A percentile compares a stretch with the other conserved stretches of the same genome.
These are phyloP conservation scores for Orychophragmus violaceus DNA, from an alignment of 345 rosid species.

Conservation along the genomic window DNA sequence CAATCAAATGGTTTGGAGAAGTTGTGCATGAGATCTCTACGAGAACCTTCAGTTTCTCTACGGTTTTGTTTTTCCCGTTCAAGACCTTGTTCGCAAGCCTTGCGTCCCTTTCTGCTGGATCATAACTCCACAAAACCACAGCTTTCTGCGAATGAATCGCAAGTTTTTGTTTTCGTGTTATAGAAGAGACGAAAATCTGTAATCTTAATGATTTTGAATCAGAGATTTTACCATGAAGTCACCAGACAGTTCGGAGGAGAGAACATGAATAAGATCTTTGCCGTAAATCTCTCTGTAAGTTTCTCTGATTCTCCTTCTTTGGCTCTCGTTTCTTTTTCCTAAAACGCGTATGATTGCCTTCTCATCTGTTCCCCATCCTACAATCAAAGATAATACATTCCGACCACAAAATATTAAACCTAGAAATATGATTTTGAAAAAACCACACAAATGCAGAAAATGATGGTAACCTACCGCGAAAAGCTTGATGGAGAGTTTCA, in stretches of 20 bases:
- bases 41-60: constrained; percentile 46
- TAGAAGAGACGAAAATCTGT: background rate
- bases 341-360: constrained; percentile 48
- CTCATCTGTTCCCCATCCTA: constrained; percentile 83
- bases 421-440: background rate
- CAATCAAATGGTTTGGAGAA: constrained; percentile 63
- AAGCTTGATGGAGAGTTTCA: constrained; percentile 51
- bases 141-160: constrained; percentile 47
- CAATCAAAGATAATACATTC: background rate
- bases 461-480: constrained; percentile 43
- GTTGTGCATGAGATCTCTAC: constrained; percentile 76
- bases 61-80: constrained; percentile 33
- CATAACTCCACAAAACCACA: constrained; percentile 57
- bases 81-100: constrained; percentile 52
- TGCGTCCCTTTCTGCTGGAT: constrained; percentile 88
- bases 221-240: constrained; percentile 50
- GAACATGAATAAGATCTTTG: constrained; percentile 52
- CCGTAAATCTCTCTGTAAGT: constrained; percentile 53
- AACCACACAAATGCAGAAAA: background rate
- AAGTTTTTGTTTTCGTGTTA: background rate
- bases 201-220: background rate
- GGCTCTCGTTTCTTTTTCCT: constrained; percentile 69
- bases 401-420: background rate
- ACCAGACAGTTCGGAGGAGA: constrained; percentile 66
- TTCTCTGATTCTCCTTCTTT: constrained; percentile 63